Percentiles rank a stretch among this genome's conserved stretches.
Evolutionary conservation across 2,329 filamentous ascomycete genomes (phyloP).

Genomic region (Aureobasidium uvarum): DNA sequence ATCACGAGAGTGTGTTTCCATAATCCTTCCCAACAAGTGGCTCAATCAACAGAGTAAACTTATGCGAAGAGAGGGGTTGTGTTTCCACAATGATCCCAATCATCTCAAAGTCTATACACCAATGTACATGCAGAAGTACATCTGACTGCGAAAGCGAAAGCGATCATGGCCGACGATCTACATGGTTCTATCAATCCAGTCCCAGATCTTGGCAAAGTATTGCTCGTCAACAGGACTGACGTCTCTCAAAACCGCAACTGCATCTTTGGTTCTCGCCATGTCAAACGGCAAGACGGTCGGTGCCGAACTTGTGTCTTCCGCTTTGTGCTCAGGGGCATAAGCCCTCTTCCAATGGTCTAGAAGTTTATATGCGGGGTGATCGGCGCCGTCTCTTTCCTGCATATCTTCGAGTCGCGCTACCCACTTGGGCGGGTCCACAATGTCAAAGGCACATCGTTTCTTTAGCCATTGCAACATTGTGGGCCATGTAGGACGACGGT

Average conservation of each 20-base stretch:
- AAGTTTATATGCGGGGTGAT: slow-evolving; percentile 50
- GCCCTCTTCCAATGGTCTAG: slow-evolving; percentile 52
- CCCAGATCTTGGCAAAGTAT: slow-evolving; percentile 48
- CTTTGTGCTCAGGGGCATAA: slow-evolving; percentile 36
- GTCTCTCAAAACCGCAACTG: slow-evolving; percentile 40
- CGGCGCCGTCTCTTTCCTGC: slow-evolving; percentile 27
- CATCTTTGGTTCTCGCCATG: slow-evolving; percentile 37
- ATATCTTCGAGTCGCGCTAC: slow-evolving; percentile 39
- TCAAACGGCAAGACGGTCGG: slow-evolving; percentile 37
- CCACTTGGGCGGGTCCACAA: slow-evolving; percentile 47
- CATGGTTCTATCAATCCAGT: slow-evolving; percentile 39
- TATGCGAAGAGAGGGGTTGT: slow-evolving; percentile 19
- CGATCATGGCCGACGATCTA: slow-evolving; percentile 22
- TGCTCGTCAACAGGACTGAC: slow-evolving; percentile 46
- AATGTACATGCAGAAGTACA: neutral
- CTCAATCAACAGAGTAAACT: slow-evolving; percentile 2
- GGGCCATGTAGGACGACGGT: slow-evolving; percentile 46
- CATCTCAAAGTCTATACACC: neutral
- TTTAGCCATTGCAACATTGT: slow-evolving; percentile 50
- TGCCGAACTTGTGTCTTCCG: slow-evolving; percentile 17
- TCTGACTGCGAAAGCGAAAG: neutral
- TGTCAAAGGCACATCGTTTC: slow-evolving; percentile 41
- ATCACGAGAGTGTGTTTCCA: slow-evolving; percentile 21
- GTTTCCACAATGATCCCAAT: slow-evolving; percentile 2
- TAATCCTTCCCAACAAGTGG: slow-evolving; percentile 20